Conservation (phyloP, 2,329 filamentous ascomycete species). For the Clarireedia homoeocarpa region DNA sequence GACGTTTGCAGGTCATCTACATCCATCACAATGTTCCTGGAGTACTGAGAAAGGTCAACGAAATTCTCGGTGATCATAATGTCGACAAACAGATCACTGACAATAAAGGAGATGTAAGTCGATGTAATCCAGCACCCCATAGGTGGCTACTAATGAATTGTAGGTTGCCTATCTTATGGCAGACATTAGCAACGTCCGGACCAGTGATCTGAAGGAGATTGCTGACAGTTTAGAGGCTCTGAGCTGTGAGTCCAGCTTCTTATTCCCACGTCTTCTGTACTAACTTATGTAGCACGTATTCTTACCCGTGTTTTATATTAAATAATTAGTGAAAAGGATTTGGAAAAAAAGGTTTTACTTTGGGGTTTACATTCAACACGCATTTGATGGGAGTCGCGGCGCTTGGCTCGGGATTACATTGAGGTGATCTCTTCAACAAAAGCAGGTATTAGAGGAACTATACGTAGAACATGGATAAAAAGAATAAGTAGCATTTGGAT, state of each 20-base stretch:
- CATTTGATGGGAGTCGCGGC: constrained; percentile 24
- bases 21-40: constrained; percentile 96
- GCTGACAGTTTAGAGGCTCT: constrained; percentile 75
- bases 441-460: constrained; percentile 4
- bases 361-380: constrained; percentile 7
- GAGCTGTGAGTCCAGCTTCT: constrained; percentile 50
- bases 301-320: constrained; percentile 33
- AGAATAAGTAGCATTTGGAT: neutral
- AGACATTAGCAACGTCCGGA: constrained; percentile 82
- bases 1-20: constrained; percentile 62
- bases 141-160: constrained; percentile 15
- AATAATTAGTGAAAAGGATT: constrained; percentile 5
- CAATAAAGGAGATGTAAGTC: constrained; percentile 72
- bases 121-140: neutral
- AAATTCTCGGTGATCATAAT: constrained; percentile 89
- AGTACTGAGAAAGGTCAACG: constrained; percentile 90
- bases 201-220: constrained; percentile 75
- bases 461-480: neutral
- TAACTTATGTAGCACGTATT: constrained; percentile 29
- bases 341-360: constrained; percentile 3
- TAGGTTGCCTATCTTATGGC: constrained; percentile 93
- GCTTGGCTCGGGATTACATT: constrained; percentile 12
- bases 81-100: constrained; percentile 99
- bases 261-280: neutral
- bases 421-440: constrained; percentile 19